Evolutionary conservation across 2,329 filamentous ascomycete genomes (phyloP), one percentile per base, ranked within the genome.

Genomic region (Aspergillus cejpii): DNA sequence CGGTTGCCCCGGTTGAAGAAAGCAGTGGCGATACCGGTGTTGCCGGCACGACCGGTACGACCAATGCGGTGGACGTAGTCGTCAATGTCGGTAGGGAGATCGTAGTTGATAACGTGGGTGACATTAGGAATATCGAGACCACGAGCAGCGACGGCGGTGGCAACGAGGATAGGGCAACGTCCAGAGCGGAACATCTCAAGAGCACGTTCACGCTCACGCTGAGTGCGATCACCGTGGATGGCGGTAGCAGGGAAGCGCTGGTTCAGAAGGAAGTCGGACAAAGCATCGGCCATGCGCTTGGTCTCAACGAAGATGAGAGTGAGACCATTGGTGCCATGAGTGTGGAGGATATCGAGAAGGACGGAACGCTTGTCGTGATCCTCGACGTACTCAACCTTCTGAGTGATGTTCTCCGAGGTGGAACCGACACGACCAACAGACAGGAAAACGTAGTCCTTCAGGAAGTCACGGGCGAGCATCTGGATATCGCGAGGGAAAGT

Each of bases 1-100:
- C 92, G 88, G 79, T 98, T 98, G 64, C 91, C 91, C 66, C 92
- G 91, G 81, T 98, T 98, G 84, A 98, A 97, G 80, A 98, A 98
- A 45, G 92, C 92, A 59, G 92, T 98, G 5, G 92, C 87, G 57
- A 95, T 84, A 84, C 92, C 92, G 61, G 91, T 97, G 78, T 98
- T 98, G 70, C 92, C 92, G 55, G 92, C 92, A 88, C 92, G 92
- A 66, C 92, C 92, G 55, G 92, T 98, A 91, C 92, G 92, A 84
- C 92, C 92, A 63, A 98, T 98, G 69, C 92, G 87, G 73, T 98
- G 92, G 47, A 98, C 92, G 60, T 98, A 98, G 72, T 97, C 92
- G 62, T 97, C 92, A 61, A 97, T 94, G 64, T 97, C 92, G 45
- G 90, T 96, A 39, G 92, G 92, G n/a, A 98, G 80, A 69, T 98